Percentiles rank a stretch among this genome's conserved stretches.
phyloP scores from a whole-genome alignment of 108 stramenopile species.

The Cyclotella sp. region DNA sequence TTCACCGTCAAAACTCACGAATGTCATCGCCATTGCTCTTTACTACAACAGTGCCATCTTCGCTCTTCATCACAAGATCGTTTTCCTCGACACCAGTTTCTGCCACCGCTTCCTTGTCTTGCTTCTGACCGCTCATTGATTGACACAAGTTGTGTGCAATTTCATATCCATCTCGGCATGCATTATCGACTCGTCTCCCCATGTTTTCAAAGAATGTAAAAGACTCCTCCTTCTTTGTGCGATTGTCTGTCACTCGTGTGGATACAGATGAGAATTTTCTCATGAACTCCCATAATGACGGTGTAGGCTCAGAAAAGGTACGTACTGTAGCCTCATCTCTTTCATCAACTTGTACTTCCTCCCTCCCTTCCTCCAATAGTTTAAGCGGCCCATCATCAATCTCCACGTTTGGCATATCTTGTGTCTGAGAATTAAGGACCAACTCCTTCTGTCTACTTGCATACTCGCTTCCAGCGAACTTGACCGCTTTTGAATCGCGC shows the following conservation, averaged over 20 bases:
- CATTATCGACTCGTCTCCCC: background rate
- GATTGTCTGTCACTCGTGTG: background rate
- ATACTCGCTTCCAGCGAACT: constrained; percentile 1
- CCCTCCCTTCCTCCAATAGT: background rate
- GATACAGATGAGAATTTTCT: background rate
- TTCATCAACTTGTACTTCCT: background rate
- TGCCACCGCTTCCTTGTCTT: background rate
- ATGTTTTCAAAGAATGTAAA: constrained; percentile 1
- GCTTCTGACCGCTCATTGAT: background rate
- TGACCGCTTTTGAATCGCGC: background rate
- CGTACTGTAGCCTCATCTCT: background rate
- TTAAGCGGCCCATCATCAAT: background rate
- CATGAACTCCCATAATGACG: background rate
- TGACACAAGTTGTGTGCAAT: background rate
- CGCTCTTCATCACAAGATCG: background rate
- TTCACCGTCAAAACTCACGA: no score
- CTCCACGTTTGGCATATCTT: background rate
- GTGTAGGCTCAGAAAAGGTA: background rate
- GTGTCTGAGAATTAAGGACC: background rate
- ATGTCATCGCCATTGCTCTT: no score
- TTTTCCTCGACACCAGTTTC: background rate
- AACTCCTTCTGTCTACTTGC: background rate
- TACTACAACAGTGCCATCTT: no score
- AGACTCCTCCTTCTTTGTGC: background rate
- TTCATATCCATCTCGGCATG: background rate